A percentile compares a stretch with the other conserved stretches of the same genome.
These are phyloP conservation scores for Cryomyces minteri DNA, from an alignment of 495 filamentous ascomycete genomes.

Conservation along the genomic window DNA sequence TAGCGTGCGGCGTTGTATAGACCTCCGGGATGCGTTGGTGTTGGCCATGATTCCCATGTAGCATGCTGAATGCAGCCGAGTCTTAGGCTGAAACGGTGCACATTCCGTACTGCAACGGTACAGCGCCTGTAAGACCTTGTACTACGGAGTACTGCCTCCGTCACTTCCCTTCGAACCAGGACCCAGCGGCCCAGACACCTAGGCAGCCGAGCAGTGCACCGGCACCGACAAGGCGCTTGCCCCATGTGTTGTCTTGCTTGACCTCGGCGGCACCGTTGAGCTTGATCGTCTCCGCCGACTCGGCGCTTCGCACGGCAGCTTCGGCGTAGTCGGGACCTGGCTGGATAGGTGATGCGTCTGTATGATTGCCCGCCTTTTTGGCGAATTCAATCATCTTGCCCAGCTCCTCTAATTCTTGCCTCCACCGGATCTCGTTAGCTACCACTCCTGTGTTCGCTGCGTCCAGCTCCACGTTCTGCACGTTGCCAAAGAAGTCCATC, in stretches of 20 bases:
- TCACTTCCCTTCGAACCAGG: not conserved
- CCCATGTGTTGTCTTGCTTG: constrained; percentile 1
- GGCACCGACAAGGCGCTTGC: constrained; percentile 7
- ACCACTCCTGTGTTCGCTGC: constrained; percentile 23
- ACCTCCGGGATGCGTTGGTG: too few relatives aligned
- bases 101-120: too few relatives aligned
- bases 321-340: constrained; percentile 15
- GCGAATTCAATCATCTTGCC: constrained; percentile 35
- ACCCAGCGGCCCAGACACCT: constrained; percentile 3
- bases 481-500: constrained; percentile 97
- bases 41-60: too few relatives aligned
- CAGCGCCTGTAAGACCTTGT: too few relatives aligned
- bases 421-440: constrained; percentile 36
- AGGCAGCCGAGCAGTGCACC: constrained; percentile 2
- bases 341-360: constrained; percentile 19
- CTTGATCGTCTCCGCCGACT: constrained; percentile 2
- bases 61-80: too few relatives aligned
- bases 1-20: too few relatives aligned
- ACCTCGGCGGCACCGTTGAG: not conserved
- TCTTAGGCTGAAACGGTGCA: too few relatives aligned
- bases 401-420: constrained; percentile 53
- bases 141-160: too few relatives aligned
- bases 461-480: constrained; percentile 89
- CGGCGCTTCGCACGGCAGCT: constrained; percentile 2
- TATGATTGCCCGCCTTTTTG: constrained; percentile 32